These are phyloP conservation scores for Fusarium kyushuense DNA, from an alignment of 2,329 filamentous ascomycete genomes.

Conservation along the genomic window DNA sequence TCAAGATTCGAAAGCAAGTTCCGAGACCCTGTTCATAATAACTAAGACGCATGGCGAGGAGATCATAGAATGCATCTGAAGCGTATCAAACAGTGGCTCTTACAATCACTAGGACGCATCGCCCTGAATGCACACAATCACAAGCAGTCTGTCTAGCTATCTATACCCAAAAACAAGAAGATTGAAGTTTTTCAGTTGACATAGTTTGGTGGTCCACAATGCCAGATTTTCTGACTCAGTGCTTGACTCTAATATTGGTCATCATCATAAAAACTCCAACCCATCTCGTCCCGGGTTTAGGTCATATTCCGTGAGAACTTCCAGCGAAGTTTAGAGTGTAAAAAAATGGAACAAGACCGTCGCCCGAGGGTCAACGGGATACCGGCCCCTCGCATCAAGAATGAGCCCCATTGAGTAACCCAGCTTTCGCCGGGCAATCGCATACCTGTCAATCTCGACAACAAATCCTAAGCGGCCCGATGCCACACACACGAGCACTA, in stretches of 20 bases:
- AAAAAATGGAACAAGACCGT: constrained; percentile 46
- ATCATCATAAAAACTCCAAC: constrained; percentile 85
- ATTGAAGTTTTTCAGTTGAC: constrained; percentile 52
- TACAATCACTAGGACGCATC: neutral
- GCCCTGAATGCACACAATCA: neutral
- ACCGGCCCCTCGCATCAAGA: constrained; percentile 93
- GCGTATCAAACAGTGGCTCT: neutral
- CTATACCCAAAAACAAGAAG: constrained; percentile 9
- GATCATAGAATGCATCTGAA: neutral
- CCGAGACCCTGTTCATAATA: neutral
- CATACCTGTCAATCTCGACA: constrained; percentile 98
- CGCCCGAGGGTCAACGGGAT: constrained; percentile 41
- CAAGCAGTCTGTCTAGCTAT: neutral
- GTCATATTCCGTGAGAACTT: constrained; percentile 52
- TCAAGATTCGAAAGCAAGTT: no score
- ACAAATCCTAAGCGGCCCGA: constrained; percentile 72
- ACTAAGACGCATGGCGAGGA: neutral
- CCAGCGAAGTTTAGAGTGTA: constrained; percentile 58
- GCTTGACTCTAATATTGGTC: constrained; percentile 97
- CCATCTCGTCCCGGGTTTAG: constrained; percentile 30
- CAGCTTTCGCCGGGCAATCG: constrained; percentile 79
- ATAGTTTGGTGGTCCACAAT: constrained; percentile 51
- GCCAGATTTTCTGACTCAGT: constrained; percentile 72
- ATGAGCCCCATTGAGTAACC: constrained; percentile 99
- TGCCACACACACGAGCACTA: constrained; percentile 60